These are phyloP conservation scores for Dicorynia guianensis DNA, from an alignment of 306 rosid genomes.

Conservation along the genomic window DNA sequence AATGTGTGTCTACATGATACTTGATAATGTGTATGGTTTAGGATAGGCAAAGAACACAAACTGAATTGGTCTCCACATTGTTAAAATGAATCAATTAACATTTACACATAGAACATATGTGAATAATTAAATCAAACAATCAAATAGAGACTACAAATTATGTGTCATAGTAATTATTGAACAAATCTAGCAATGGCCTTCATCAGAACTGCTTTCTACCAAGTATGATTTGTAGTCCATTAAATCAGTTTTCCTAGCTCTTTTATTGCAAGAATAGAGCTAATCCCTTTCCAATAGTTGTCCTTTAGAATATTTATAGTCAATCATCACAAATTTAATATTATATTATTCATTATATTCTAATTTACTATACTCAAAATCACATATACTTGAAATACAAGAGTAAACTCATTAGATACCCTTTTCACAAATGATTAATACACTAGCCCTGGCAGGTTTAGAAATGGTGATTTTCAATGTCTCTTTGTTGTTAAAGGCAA, in stretches of 20 bases:
- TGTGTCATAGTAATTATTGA: conserved; percentile 1
- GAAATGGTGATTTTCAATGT: neutral
- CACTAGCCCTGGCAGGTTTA: neutral
- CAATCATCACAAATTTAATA: neutral
- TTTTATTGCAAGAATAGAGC: neutral
- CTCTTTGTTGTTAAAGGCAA: neutral
- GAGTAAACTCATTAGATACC: neutral
- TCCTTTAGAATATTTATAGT: neutral
- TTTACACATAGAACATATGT: neutral
- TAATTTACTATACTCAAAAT: too few species aligned
- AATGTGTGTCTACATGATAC: too few species aligned
- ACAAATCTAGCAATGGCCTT: conserved; percentile 1
- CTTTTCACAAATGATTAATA: neutral
- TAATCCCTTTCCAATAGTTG: too few species aligned
- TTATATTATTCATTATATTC: too few species aligned
- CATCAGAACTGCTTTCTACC: neutral
- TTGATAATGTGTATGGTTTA: too few species aligned
- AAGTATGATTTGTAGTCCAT: neutral
- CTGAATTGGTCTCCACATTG: too few species aligned
- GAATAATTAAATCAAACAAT: conserved; percentile 12
- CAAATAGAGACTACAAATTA: neutral
- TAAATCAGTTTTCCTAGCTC: neutral
- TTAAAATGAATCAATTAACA: too few species aligned
- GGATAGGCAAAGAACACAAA: too few species aligned
- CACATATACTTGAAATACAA: neutral